Base-by-base conservation (phyloP, 2,329 filamentous ascomycete species). In the Aspergillus sclerotialis region DNA sequence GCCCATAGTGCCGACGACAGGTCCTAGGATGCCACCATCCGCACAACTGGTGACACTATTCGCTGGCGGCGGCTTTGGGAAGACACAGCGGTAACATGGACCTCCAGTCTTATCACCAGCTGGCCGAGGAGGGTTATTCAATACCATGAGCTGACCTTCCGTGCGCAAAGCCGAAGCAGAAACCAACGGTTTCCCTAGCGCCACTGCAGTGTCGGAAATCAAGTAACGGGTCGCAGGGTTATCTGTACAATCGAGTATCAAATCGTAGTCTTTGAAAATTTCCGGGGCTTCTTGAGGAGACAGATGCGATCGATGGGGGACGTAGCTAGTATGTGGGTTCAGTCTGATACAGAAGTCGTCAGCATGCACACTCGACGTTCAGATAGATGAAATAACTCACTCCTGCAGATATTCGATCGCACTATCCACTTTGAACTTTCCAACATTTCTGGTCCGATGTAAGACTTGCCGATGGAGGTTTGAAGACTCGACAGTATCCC, bases 171-270 rank as follows among this genome's bases (percentile, higher is more conserved):
- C 90, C 1, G 89, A 93, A 1, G 90, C 92, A 3, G 88, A 94
- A 9, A 96, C 77, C 11, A 98, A 74, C 0, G 86, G 80, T 52
- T 87, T 92, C 2, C 72, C 65, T 1, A 89, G 70, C 4, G 94
- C 68, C 7, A 95, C 83, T 48, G 87, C 93, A 11, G 84, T 76
- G 55, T 98, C 92, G 0, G 87, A 94, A 44, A 96, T 85, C 29
- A 96, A 75, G 58, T 98, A 96, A 28, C 92, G 84, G 0, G 87
- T 85, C 1, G 85, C 82, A 0, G 92, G 90, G 45, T 90, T 88
- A 61, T 98, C 92, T 7, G 90, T 96, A 58, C 92, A 98, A 60
- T 98, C 92, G 9, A 98, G 77, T 2, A 96, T 78, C 1, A 95
- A 48, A 49, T 94, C 86, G 55, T 94, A 96, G 4, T 67, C 49